A percentile compares a stretch with the other conserved stretches of the same genome.
Evolutionary conservation across 805 yeast genomes (phyloP).

Genomic region (Yamadazyma paraphyllophila): DNA sequence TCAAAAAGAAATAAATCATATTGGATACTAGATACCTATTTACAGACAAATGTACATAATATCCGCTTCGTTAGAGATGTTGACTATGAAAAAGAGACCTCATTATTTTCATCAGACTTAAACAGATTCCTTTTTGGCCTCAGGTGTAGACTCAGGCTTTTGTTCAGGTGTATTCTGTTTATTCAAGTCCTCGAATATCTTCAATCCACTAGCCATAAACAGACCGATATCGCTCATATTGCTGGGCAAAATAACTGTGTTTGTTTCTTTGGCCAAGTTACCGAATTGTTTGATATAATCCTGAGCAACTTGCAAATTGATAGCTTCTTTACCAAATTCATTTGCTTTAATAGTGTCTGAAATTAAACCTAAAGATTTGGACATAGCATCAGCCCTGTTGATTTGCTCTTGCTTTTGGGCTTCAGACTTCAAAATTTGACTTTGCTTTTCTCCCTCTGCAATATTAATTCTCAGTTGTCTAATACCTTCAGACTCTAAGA

Average conservation of each 20-base stretch:
- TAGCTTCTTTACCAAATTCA: conserved; percentile 74
- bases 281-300: conserved; percentile 80
- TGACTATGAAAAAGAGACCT: neutral
- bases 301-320: conserved; percentile 76
- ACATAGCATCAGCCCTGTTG: conserved; percentile 71
- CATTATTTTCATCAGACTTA: neutral
- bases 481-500: conserved; percentile 81
- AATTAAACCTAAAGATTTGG: conserved; percentile 62
- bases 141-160: conserved; percentile 7
- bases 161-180: conserved; percentile 2
- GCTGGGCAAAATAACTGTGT: conserved; percentile 75
- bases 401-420: conserved; percentile 60
- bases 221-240: conserved; percentile 71
- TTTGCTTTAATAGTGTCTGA: conserved; percentile 67
- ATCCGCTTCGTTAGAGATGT: neutral
- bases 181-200: conserved; percentile 50
- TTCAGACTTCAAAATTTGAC: conserved; percentile 73
- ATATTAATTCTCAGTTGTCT: conserved; percentile 77
- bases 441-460: conserved; percentile 77
- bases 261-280: conserved; percentile 77
- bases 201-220: conserved; percentile 74
- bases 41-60: conserved; percentile 4
- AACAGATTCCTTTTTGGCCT: conserved; percentile 1
- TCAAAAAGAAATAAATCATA: conserved; percentile 29
- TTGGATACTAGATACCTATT: neutral